phyloP scores from a whole-genome alignment of 176 grass and related monocot genomes.

The maize (Zea mays) region DNA sequence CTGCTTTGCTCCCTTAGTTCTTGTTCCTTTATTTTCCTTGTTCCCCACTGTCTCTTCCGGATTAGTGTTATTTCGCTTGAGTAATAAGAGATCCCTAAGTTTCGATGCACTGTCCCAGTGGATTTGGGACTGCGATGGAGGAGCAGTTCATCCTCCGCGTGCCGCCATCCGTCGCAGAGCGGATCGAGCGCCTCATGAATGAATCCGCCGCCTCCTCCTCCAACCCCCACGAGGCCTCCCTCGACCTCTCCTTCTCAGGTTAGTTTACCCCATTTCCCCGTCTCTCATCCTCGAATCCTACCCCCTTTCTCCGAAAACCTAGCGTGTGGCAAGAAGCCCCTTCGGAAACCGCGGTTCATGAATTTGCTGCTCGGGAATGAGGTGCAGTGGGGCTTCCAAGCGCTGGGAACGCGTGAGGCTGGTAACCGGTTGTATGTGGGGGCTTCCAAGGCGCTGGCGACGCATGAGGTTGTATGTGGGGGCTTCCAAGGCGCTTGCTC shows the following conservation, averaged over 20 bases:
- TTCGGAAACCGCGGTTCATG: background rate
- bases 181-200: constrained; percentile 73
- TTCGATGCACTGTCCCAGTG: background rate
- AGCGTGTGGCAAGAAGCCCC: background rate
- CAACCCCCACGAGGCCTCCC: constrained; percentile 57
- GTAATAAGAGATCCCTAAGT: too few species aligned
- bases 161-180: constrained; percentile 69
- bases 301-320: background rate
- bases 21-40: too few species aligned
- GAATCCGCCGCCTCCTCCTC: constrained; percentile 54
- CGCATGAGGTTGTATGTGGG: background rate
- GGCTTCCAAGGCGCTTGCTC: background rate
- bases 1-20: too few species aligned
- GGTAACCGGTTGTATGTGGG: background rate
- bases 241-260: constrained; percentile 94
- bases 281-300: background rate
- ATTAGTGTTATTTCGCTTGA: too few species aligned
- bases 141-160: constrained; percentile 89
- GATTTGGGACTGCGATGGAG: constrained; percentile 54
- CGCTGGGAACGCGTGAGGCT: background rate
- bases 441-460: background rate
- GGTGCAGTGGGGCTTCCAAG: background rate
- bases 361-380: background rate
- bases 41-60: too few species aligned
- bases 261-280: background rate